Evolutionary conservation across 2,329 filamentous ascomycete genomes (phyloP).

Genomic region (Fusarium staphyleae): DNA sequence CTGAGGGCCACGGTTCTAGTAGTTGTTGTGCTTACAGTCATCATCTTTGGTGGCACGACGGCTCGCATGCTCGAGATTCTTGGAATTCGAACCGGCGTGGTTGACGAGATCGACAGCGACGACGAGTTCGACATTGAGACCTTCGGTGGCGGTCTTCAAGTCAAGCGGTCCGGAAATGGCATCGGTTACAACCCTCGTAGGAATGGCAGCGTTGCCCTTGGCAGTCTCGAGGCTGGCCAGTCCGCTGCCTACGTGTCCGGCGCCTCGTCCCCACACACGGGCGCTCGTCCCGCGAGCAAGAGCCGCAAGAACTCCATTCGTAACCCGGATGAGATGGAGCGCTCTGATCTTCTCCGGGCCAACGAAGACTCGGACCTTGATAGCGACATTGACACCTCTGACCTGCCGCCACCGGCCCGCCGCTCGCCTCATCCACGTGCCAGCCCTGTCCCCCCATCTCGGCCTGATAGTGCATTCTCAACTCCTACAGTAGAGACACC

Average conservation of each 20-base stretch:
- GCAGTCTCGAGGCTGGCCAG: conserved; percentile 54
- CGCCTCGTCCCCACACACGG: conserved; percentile 57
- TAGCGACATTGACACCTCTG: conserved; percentile 71
- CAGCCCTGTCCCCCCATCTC: conserved; percentile 37
- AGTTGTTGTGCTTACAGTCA: conserved; percentile 95
- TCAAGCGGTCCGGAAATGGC: conserved; percentile 78
- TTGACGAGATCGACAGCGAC: conserved; percentile 96
- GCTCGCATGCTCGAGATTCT: conserved; percentile 97
- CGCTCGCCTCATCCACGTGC: conserved; percentile 48
- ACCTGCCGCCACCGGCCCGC: conserved; percentile 68
- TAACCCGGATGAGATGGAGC: conserved; percentile 58
- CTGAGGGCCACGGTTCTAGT: conserved; percentile 95
- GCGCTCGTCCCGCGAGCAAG: conserved; percentile 54
- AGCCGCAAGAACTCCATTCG: conserved; percentile 60
- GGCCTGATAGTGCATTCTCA: conserved; percentile 42
- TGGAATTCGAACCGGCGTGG: conserved; percentile 93
- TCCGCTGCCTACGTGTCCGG: conserved; percentile 62
- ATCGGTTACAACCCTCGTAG: conserved; percentile 79
- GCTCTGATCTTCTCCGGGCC: conserved; percentile 61
- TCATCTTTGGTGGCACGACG: conserved; percentile 97
- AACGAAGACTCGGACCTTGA: conserved; percentile 65
- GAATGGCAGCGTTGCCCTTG: conserved; percentile 66
- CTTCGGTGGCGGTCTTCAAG: conserved; percentile 74
- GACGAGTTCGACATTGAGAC: conserved; percentile 97
- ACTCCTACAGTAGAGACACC: conserved; percentile 43